A percentile compares a stretch with the other conserved stretches of the same genome.
phyloP scores from a whole-genome alignment of 176 grass and related monocot species.

The Zoysia japonica region DNA sequence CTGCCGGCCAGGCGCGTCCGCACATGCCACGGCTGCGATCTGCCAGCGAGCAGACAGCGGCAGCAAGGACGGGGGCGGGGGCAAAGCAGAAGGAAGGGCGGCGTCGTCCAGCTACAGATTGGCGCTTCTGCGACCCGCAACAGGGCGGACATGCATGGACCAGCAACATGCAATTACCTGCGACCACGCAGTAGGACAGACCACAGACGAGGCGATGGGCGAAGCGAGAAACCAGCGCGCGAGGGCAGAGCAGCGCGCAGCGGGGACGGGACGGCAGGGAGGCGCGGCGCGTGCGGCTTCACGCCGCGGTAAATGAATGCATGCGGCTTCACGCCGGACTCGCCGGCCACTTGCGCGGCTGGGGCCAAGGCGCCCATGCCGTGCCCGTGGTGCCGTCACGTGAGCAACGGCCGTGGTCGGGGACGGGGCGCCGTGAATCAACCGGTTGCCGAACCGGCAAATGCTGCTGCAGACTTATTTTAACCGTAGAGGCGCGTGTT shows the following conservation, averaged over 20 bases:
- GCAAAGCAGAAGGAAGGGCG: constrained; percentile 48
- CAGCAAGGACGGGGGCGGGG: background rate
- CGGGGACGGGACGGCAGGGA: background rate
- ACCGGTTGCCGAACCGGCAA: background rate
- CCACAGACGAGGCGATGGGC: background rate
- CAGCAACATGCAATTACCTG: background rate
- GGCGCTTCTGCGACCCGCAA: background rate
- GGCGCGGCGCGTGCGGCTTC: background rate
- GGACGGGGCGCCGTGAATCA: background rate
- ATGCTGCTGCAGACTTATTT: no score
- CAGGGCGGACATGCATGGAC: background rate
- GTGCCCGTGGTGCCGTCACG: constrained; percentile 23
- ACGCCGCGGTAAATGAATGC: background rate
- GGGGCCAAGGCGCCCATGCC: background rate
- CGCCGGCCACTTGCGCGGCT: background rate
- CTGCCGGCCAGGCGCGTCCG: background rate
- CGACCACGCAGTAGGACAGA: background rate
- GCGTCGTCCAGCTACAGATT: constrained; percentile 15
- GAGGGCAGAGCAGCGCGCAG: background rate
- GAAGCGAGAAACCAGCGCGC: background rate
- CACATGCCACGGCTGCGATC: constrained; percentile 16
- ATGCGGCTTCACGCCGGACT: background rate
- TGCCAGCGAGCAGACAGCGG: background rate
- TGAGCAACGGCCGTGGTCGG: background rate
- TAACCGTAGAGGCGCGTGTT: no score